phyloP scores from a whole-genome alignment of 345 rosid species.

The Gossypium ekmanianum region DNA sequence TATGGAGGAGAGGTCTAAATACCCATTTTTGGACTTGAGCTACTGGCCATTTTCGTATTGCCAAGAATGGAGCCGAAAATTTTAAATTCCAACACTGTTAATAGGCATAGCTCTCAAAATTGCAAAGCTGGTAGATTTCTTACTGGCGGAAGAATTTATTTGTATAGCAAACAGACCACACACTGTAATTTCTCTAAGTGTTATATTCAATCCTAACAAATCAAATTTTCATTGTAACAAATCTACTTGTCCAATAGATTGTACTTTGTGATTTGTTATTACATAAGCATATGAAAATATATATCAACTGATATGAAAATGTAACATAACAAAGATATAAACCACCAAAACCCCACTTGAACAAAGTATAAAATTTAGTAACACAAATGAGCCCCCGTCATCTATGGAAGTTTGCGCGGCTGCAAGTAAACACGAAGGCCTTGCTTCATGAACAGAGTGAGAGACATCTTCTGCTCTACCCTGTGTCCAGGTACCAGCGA shows the following conservation, averaged over 20 bases:
- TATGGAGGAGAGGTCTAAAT: neutral
- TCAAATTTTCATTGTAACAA: neutral
- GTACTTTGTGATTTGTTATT: neutral
- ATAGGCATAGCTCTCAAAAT: neutral
- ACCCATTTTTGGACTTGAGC: conserved; percentile 16
- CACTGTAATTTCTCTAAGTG: conserved; percentile 20
- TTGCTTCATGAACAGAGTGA: conserved; percentile 83
- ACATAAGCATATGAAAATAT: conserved; percentile 22
- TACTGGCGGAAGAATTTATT: conserved; percentile 15
- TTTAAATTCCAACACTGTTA: neutral
- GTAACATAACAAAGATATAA: conserved; percentile 22
- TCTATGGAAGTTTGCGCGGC: conserved; percentile 46
- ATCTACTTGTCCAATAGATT: no score
- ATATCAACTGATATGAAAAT: conserved; percentile 13
- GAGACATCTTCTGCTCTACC: conserved; percentile 92
- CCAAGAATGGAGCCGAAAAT: conserved; percentile 3
- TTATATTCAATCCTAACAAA: conserved; percentile 11
- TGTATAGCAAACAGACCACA: conserved; percentile 22
- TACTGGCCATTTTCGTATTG: conserved; percentile 14
- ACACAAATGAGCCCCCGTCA: neutral
- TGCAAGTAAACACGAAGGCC: conserved; percentile 73
- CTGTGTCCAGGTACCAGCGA: conserved; percentile 68
- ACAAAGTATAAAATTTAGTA: neutral
- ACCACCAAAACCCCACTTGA: neutral
- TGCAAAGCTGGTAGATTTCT: neutral